Conservation (phyloP, 2,329 filamentous ascomycete species). For the Scedosporium boydii region DNA sequence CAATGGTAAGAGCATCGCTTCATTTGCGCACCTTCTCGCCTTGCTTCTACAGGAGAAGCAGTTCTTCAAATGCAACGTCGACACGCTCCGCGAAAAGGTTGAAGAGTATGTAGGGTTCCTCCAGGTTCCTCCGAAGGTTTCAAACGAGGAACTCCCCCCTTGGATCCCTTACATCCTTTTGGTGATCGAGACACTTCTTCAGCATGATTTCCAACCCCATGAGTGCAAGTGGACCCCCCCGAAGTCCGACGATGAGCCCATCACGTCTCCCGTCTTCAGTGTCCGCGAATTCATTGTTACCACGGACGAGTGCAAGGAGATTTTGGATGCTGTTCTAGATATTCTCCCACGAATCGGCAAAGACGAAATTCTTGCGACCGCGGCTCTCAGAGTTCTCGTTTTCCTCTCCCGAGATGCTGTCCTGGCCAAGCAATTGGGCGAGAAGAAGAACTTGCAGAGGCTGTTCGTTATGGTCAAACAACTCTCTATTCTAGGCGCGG, state of each 20-base stretch:
- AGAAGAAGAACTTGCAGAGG: conserved; percentile 81
- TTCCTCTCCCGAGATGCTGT: conserved; percentile 74
- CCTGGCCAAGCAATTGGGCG: conserved; percentile 66
- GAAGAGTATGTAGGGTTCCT: conserved; percentile 70
- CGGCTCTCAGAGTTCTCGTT: conserved; percentile 72
- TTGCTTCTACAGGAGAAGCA: conserved; percentile 72
- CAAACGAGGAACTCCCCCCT: conserved; percentile 70
- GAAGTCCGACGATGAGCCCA: conserved; percentile 34
- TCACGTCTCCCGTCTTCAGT: conserved; percentile 34
- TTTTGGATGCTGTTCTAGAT: conserved; percentile 72
- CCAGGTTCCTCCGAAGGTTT: conserved; percentile 55
- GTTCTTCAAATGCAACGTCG: conserved; percentile 71
- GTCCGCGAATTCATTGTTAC: conserved; percentile 28
- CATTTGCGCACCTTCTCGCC: conserved; percentile 85
- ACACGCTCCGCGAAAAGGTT: conserved; percentile 68
- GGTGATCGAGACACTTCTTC: conserved; percentile 82
- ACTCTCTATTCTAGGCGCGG: conserved; percentile 67
- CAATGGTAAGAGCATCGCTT: conserved; percentile 57
- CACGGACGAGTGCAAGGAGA: conserved; percentile 53
- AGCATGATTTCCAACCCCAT: conserved; percentile 74
- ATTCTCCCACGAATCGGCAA: conserved; percentile 81
- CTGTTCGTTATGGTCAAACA: conserved; percentile 95
- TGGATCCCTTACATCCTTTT: conserved; percentile 90
- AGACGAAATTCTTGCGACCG: conserved; percentile 74
- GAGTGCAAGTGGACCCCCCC: conserved; percentile 62